A percentile compares a stretch with the other conserved stretches of the same genome.
These are phyloP conservation scores for Sporothrix brunneoviolacea DNA, from an alignment of 2,329 filamentous ascomycete genomes.

Conservation along the genomic window DNA sequence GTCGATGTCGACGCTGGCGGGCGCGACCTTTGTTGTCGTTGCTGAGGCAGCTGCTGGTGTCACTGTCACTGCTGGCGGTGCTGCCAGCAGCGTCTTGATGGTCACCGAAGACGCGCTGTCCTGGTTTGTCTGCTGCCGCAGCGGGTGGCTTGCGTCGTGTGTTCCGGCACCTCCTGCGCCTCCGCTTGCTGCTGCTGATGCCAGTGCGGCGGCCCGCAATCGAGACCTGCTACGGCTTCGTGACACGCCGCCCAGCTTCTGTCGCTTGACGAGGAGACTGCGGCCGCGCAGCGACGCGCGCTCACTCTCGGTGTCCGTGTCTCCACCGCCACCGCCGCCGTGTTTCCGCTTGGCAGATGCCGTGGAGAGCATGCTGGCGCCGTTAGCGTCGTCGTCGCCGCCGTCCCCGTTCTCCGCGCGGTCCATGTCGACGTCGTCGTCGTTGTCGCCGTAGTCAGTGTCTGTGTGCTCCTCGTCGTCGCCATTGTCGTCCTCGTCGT, in stretches of 20 bases:
- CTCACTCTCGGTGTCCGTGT: constrained; percentile 28
- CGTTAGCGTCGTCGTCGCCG: constrained; percentile 26
- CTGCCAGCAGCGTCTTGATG: not conserved
- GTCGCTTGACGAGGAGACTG: constrained; percentile 44
- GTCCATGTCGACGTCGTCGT: constrained; percentile 31
- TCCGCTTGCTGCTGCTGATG: not conserved
- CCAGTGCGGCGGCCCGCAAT: constrained; percentile 32
- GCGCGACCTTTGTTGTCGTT: constrained; percentile 6
- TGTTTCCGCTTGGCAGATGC: constrained; percentile 22
- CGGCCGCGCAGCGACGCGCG: constrained; percentile 23
- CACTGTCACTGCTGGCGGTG: not conserved
- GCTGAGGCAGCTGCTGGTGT: not conserved
- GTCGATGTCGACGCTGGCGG: constrained; percentile 33
- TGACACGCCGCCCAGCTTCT: constrained; percentile 37
- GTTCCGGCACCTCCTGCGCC: not conserved
- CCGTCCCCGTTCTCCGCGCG: constrained; percentile 24
- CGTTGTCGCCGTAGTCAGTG: constrained; percentile 30
- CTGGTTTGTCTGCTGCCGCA: constrained; percentile 25
- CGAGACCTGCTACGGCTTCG: constrained; percentile 41
- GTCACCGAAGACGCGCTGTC: constrained; percentile 13
- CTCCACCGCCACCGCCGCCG: constrained; percentile 22
- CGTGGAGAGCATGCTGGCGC: not conserved
- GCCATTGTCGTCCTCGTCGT: constrained; percentile 31
- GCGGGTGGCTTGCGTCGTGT: constrained; percentile 30
- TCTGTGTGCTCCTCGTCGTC: constrained; percentile 23